Conservation (phyloP, 2,329 filamentous ascomycete genomes). For the Ophiostoma fasciatum region DNA sequence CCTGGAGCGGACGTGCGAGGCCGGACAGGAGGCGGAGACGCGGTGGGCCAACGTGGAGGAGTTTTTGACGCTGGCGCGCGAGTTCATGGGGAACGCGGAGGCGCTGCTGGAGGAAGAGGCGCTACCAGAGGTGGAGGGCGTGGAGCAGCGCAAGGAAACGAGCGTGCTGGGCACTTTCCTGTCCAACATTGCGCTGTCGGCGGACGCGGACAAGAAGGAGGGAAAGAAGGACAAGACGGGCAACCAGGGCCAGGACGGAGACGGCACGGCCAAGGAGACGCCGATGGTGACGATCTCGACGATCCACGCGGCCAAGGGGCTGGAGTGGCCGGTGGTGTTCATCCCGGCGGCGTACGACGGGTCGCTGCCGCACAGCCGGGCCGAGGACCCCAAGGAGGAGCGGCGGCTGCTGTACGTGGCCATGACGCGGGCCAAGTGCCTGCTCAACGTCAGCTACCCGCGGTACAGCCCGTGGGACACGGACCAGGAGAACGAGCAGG, state of each 20-base stretch:
- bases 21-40: constrained; percentile 57
- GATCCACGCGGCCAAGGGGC: constrained; percentile 87
- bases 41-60: constrained; percentile 85
- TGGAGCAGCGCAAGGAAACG: constrained; percentile 53
- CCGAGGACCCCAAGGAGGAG: constrained; percentile 80
- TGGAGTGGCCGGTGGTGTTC: constrained; percentile 95
- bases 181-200: constrained; percentile 78
- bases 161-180: constrained; percentile 60
- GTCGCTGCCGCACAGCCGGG: constrained; percentile 74
- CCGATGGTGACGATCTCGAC: constrained; percentile 79
- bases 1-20: constrained; percentile 56
- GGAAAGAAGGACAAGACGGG: constrained; percentile 24
- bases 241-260: too few relatives aligned
- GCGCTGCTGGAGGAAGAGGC: constrained; percentile 30
- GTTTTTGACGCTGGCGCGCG: constrained; percentile 62
- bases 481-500: not conserved
- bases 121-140: constrained; percentile 53
- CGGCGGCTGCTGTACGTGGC: constrained; percentile 82
- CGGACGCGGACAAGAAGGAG: constrained; percentile 54
- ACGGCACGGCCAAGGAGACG: constrained; percentile 18
- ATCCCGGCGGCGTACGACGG: constrained; percentile 81
- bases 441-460: constrained; percentile 77
- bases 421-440: constrained; percentile 81
- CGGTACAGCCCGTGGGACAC: constrained; percentile 43
- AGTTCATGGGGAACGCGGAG: constrained; percentile 39